These are phyloP conservation scores for Saturnispora sekii DNA, from an alignment of 805 yeast species.

Conservation along the genomic window DNA sequence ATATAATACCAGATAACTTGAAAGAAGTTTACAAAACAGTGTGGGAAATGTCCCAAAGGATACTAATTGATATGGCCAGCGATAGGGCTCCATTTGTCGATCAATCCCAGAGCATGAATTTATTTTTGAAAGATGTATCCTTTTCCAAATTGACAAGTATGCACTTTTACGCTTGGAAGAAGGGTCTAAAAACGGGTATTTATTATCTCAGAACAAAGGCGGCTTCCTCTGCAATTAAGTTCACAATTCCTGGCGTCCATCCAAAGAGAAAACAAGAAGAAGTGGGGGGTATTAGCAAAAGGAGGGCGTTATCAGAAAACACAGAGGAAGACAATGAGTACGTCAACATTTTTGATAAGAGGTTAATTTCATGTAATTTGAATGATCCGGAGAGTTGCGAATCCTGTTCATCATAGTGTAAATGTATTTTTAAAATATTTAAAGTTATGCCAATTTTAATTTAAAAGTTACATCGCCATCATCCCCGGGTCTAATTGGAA, in stretches of 20 bases:
- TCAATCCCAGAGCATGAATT: constrained; percentile 89
- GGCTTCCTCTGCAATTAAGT: constrained; percentile 94
- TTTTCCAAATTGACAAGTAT: constrained; percentile 94
- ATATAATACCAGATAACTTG: constrained; percentile 62
- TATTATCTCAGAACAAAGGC: constrained; percentile 96
- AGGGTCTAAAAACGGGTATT: constrained; percentile 98
- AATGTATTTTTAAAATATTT: neutral
- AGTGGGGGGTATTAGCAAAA: neutral
- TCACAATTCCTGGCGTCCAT: constrained; percentile 35
- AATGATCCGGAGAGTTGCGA: constrained; percentile 28
- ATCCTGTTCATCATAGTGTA: constrained; percentile 30
- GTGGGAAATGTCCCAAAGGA: constrained; percentile 90
- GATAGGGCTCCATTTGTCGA: constrained; percentile 68
- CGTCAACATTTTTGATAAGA: constrained; percentile 14
- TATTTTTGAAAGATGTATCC: constrained; percentile 82
- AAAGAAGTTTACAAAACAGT: constrained; percentile 84
- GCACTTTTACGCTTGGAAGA: constrained; percentile 99
- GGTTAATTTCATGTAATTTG: constrained; percentile 16
- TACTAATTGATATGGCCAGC: constrained; percentile 78
- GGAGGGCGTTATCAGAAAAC: neutral
- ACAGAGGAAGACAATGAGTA: neutral
- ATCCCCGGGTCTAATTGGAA: constrained; percentile 37
- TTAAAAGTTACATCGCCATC: constrained; percentile 18
- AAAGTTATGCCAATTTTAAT: neutral
- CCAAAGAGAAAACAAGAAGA: neutral